Percentiles rank a stretch among this genome's conserved stretches.
Conservation (phyloP, 164 flowering plant genomes). For the Dillenia suffruticosa region DNA sequence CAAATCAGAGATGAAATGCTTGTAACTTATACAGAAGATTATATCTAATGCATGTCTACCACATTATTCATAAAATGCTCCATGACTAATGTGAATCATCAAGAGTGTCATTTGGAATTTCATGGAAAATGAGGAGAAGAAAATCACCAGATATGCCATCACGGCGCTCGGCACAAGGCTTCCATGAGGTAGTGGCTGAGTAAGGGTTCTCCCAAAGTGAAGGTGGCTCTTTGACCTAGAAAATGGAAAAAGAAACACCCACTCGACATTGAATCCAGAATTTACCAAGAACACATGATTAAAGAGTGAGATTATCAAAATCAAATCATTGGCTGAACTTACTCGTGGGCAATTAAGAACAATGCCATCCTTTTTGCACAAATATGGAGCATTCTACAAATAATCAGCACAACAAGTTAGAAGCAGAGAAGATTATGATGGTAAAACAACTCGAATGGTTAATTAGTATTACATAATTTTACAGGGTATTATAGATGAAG, state of each 20-base stretch:
- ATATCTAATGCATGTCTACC: too few relatives aligned
- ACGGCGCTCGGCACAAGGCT: constrained; percentile 90
- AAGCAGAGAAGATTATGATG: neutral
- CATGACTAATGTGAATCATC: too few relatives aligned
- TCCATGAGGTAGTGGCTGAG: constrained; percentile 96
- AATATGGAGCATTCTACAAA: constrained; percentile 80
- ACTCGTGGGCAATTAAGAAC: constrained; percentile 78
- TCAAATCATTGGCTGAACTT: constrained; percentile 25
- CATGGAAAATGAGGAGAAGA: neutral
- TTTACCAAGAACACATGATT: neutral
- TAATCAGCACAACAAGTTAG: constrained; percentile 6
- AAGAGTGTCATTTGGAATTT: too few relatives aligned
- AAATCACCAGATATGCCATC: constrained; percentile 51
- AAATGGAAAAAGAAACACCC: neutral
- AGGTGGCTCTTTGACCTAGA: constrained; percentile 82
- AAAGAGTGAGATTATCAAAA: neutral
- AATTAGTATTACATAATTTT: neutral
- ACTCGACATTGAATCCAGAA: neutral
- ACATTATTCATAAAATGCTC: too few relatives aligned
- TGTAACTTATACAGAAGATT: too few relatives aligned
- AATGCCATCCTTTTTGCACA: constrained; percentile 92
- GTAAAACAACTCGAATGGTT: neutral
- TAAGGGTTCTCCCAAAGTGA: constrained; percentile 96
- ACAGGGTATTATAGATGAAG: neutral
- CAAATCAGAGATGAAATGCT: too few relatives aligned